Conservation (phyloP, 1,284 basidiomycete species). For the Trametes sp. region DNA sequence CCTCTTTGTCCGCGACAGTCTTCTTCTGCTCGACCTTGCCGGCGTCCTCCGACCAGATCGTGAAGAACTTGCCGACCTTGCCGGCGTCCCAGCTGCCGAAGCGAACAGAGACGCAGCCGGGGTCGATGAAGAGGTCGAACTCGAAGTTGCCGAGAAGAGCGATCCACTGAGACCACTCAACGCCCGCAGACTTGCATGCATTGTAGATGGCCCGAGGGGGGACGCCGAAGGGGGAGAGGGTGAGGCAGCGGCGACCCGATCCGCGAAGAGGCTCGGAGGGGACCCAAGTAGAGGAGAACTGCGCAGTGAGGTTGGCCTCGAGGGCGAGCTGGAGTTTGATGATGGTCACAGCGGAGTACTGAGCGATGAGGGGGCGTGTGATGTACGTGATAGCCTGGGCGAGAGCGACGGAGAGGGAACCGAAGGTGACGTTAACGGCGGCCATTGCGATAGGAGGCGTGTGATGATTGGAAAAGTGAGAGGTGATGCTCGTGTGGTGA, state of each 20-base stretch:
- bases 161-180: constrained; percentile 84
- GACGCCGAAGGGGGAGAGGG: constrained; percentile 68
- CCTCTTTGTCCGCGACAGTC: constrained; percentile 31
- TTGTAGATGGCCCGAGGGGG: constrained; percentile 75
- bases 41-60: constrained; percentile 66
- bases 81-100: constrained; percentile 50
- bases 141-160: constrained; percentile 67
- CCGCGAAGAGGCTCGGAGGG: constrained; percentile 67
- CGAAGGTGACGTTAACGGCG: constrained; percentile 48
- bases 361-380: constrained; percentile 64
- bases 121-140: constrained; percentile 81
- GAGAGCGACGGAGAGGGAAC: constrained; percentile 69
- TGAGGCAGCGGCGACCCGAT: constrained; percentile 75
- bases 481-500: constrained; percentile 27
- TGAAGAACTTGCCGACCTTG: constrained; percentile 54
- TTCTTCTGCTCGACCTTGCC: constrained; percentile 28
- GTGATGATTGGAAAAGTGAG: constrained; percentile 24
- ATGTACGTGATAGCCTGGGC: constrained; percentile 76
- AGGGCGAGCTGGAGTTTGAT: constrained; percentile 73
- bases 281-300: constrained; percentile 71
- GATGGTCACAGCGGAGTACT: constrained; percentile 64
- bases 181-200: constrained; percentile 68
- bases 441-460: constrained; percentile 48
- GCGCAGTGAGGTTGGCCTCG: constrained; percentile 71
- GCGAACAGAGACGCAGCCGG: constrained; percentile 74